Base-by-base conservation (phyloP, 2,329 filamentous ascomycete species). In the Monilinia fructigena region DNA sequence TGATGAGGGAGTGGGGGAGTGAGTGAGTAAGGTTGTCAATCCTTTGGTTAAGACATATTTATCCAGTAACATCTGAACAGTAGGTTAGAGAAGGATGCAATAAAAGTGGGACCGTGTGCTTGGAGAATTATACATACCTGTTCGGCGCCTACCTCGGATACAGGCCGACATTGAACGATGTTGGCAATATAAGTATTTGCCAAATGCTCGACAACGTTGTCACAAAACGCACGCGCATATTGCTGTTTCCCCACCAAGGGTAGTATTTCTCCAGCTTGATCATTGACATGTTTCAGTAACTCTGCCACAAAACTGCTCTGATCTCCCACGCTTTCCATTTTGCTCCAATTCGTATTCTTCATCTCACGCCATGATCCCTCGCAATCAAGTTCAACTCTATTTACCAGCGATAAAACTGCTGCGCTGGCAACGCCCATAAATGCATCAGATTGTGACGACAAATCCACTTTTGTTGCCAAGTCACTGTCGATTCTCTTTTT, bases 361-460 rank as follows among this genome's bases (percentile, higher is more conserved):
- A 99, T 99, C 80, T 98, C 95, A 66, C 93, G 87, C 95, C 94
- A 99, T 20, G 89, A 89, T 0, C 90, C 86, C 70, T 98, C 94
- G 72, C 93, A 90, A 63, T 90, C 89, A 0, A 88, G 77, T 76
- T 97, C 93, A 5, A 97, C 91, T 74, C 88, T 89, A 68, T 91
- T 88, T 6, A 98, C 93, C 55, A 99, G 82, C 0, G 90, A 86
- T 60, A 95, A 84, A 7, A 99, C 90, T 4, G 92, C 89, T 16
- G 93, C 90, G 75, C 91, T 94, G 2, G 94, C 95, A 48, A 99
- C 94, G 3, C 93, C 93, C 81, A 99, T 90, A 78, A 98, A 99
- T 0, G 92, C 88, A 78, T 99, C 95, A 0, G 93, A 92, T 77
- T 98, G 95, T 31, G 90, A 94, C 64, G 96, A 93, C 26, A 99